phyloP scores from a whole-genome alignment of 2,329 filamentous ascomycete genomes.

The Verticillium longisporum region DNA sequence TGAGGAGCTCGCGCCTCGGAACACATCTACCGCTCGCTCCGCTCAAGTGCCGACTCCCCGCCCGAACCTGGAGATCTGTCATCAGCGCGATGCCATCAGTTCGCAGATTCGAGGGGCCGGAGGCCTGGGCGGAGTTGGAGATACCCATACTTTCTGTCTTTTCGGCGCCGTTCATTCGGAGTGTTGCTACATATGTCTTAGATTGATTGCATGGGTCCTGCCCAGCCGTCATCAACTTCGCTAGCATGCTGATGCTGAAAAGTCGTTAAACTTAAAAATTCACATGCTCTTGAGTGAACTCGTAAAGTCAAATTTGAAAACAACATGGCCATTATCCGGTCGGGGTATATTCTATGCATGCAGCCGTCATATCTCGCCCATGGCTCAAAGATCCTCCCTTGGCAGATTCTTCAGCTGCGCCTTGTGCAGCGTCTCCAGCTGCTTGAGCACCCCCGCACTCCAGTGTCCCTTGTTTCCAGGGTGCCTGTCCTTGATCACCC shows the following conservation, averaged over 20 bases:
- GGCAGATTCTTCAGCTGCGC: constrained; percentile 8
- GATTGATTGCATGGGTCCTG: not conserved
- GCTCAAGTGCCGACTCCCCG: not conserved
- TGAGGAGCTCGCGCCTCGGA: constrained; percentile 30
- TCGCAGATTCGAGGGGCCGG: not conserved
- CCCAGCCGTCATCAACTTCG: not conserved
- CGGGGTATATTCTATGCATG: not conserved
- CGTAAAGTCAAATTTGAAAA: too few relatives aligned
- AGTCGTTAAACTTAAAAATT: not conserved
- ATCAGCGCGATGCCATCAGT: not conserved
- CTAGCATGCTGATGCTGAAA: not conserved
- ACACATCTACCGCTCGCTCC: not conserved
- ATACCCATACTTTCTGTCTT: not conserved
- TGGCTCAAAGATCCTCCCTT: constrained; percentile 18
- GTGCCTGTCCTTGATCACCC: constrained; percentile 7
- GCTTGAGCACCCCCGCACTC: constrained; percentile 7
- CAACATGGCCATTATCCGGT: not conserved
- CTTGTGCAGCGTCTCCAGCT: constrained; percentile 9
- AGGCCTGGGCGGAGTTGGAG: not conserved
- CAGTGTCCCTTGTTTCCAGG: constrained; percentile 8
- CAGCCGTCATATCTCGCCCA: constrained; percentile 6
- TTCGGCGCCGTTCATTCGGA: not conserved
- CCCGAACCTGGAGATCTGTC: not conserved
- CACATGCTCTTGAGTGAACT: not conserved
- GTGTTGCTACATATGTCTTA: not conserved